Conservation (phyloP, 129 eudicot species). For the Escallonia herrerae region DNA sequence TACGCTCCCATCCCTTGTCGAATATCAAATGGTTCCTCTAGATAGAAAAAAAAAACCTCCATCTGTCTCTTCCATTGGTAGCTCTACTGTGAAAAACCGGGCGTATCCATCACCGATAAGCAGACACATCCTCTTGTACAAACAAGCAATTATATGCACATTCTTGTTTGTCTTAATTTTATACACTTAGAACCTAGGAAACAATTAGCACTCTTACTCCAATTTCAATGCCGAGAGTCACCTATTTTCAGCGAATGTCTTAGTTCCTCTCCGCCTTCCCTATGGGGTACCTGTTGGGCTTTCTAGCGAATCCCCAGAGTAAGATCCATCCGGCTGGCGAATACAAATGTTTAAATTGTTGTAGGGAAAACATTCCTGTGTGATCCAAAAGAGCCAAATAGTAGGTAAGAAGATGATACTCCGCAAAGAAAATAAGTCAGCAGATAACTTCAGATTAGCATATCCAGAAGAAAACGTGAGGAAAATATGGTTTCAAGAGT, state of each 20-base stretch:
- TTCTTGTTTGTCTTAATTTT: not conserved
- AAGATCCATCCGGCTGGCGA: constrained; percentile 88
- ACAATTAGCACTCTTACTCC: constrained; percentile 11
- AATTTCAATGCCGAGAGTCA: constrained; percentile 5
- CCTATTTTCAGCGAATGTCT: constrained; percentile 5
- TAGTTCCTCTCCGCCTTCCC: constrained; percentile 15
- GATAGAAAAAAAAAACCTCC: constrained; percentile 21
- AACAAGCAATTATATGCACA: not conserved
- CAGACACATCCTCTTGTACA: constrained; percentile 7
- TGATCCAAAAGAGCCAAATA: not conserved
- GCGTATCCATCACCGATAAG: constrained; percentile 20
- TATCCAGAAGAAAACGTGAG: no score
- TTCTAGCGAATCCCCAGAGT: constrained; percentile 61
- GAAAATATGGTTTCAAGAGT: no score
- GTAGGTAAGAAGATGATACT: constrained; percentile 6
- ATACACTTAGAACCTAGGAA: constrained; percentile 13
- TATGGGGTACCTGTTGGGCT: constrained; percentile 51
- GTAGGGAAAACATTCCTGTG: constrained; percentile 56
- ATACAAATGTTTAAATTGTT: constrained; percentile 76
- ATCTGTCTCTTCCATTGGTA: not conserved
- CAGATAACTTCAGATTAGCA: not conserved
- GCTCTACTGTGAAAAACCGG: not conserved
- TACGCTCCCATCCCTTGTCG: not conserved
- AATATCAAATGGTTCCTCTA: constrained; percentile 18
- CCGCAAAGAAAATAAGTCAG: not conserved